Percentiles rank a stretch among this genome's conserved stretches.
Conservation (phyloP, 257 asterid genomes). For the Nicotiana knightiana region DNA sequence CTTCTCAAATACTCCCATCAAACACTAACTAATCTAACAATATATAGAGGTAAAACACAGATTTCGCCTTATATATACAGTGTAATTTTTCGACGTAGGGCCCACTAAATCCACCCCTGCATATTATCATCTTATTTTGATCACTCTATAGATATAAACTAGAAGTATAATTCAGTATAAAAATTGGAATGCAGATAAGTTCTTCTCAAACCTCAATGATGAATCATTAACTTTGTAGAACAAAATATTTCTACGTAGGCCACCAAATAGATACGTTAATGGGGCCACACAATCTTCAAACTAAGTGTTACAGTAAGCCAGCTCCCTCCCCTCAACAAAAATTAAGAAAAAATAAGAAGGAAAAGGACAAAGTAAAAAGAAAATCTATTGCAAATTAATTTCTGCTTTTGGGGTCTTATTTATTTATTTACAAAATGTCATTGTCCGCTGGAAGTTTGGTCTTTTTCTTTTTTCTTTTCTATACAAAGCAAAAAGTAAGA, state of each 20-base stretch:
- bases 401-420: background rate
- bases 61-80: no score
- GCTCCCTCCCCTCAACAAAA: background rate
- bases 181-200: no score
- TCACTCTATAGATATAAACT: no score
- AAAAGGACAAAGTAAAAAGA: background rate
- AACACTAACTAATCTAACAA: no score
- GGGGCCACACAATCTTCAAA: background rate
- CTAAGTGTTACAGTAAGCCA: background rate
- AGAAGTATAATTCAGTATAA: no score
- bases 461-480: background rate
- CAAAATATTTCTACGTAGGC: background rate
- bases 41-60: no score
- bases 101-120: no score
- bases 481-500: background rate
- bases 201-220: no score
- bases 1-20: no score
- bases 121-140: no score
- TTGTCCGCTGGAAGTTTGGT: background rate
- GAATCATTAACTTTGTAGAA: background rate
- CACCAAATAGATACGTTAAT: background rate
- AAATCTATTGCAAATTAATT: background rate
- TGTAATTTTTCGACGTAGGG: no score
- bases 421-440: background rate
- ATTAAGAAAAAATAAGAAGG: background rate